Evolutionary conservation across 2,329 filamentous ascomycete genomes (phyloP), one percentile per base, ranked within the genome.

Genomic region (Beauveria medogensis): DNA sequence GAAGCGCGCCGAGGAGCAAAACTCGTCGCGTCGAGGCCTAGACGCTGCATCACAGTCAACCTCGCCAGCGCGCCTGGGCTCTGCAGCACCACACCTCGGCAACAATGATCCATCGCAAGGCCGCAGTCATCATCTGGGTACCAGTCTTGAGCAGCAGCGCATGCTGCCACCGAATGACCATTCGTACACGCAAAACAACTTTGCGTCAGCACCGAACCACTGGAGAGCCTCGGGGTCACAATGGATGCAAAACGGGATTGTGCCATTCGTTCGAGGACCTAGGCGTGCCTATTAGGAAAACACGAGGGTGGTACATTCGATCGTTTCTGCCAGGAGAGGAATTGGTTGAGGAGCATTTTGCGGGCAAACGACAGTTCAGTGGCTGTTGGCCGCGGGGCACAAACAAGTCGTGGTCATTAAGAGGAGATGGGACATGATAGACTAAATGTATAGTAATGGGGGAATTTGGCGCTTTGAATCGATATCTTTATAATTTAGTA

Each of bases 1-100:
- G 71, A 82, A 81, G 69, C 73, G 77, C 37, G 78, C 81, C 66
- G 73, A 73, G n/a, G 79, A 82, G 63, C 71, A 60, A 46, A 56
- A 56, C 14, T 26, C 47, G 14, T 7, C 24, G 1, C 51, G 58
- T 22, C 50, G 51, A 28, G 34, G 40, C 43, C 41, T 26, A 6
- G 30, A 22, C 9, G 3, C 30, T 4, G 28, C 37, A 24, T 18
- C 50, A 28, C 50, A 30, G 28, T 48, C 46, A 2, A 47, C 30
- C 26, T 55, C 46, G 26, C 43, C 50, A 6, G 14, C 48, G 24
- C 24, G 9, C 8, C 18, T 30, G 40, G 47, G 24, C 12, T 8
- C 47, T 22, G 7, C 55, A n/a, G 43, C 56, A 26, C 26, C 56
- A 52, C 47, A 43, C 10, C 47, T 24, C 18, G 54, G 46, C 37